A percentile compares a stretch with the other conserved stretches of the same genome.
Evolutionary conservation across 176 grass and related monocot genomes (phyloP).

Genomic region (Oryza meyeriana): DNA sequence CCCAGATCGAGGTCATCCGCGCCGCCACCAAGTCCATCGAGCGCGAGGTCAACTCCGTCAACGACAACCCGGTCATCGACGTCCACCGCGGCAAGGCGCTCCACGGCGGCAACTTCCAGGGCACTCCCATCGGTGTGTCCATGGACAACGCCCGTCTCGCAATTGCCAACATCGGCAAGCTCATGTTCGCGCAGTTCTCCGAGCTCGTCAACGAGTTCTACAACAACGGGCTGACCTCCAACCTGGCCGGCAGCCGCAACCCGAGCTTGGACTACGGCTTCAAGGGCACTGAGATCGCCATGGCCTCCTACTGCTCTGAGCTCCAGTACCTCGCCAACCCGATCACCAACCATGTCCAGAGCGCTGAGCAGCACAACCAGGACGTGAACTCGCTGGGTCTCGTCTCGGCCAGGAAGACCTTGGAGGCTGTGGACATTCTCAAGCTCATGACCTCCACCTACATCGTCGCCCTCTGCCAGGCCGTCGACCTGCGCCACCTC

Average conservation of each 20-base stretch:
- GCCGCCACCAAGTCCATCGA: conserved; percentile 91
- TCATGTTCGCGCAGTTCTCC: conserved; percentile 98
- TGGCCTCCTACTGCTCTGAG: conserved; percentile 97
- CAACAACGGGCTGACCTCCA: conserved; percentile 95
- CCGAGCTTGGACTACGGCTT: conserved; percentile 92
- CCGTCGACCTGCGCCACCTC: conserved; percentile 76
- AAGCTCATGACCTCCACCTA: conserved; percentile 93
- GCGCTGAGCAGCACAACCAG: conserved; percentile 98
- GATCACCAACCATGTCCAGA: conserved; percentile 95
- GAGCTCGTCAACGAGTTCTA: conserved; percentile 98
- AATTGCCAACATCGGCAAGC: conserved; percentile 87
- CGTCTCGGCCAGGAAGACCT: conserved; percentile 87
- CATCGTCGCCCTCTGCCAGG: conserved; percentile 79
- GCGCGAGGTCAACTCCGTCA: conserved; percentile 97
- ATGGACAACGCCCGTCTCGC: conserved; percentile 96
- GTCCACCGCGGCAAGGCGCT: conserved; percentile 80
- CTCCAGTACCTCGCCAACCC: conserved; percentile 92
- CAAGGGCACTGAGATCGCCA: conserved; percentile 96
- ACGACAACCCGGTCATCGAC: conserved; percentile 96
- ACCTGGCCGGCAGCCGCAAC: conserved; percentile 85
- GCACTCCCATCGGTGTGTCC: conserved; percentile 89
- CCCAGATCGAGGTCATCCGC: conserved; percentile 90
- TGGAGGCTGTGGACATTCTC: conserved; percentile 83
- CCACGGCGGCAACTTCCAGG: conserved; percentile 95
- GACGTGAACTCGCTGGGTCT: conserved; percentile 92